Evolutionary conservation across 345 rosid genomes (phyloP), one percentile per base, ranked within the genome.

Genomic region (Luvunga scandens): DNA sequence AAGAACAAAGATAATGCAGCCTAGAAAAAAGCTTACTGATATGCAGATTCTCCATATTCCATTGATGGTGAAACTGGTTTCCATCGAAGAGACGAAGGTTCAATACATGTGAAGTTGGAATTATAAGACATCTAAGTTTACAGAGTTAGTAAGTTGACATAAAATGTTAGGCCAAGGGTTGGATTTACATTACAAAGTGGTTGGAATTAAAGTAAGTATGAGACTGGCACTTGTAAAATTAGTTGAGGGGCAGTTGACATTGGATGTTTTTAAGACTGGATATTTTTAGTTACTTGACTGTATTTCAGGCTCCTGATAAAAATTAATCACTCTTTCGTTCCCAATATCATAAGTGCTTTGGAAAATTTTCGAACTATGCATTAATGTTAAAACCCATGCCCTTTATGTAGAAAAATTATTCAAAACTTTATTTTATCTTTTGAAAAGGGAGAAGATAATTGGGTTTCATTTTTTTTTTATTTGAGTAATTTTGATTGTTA

Each of bases 21-120:
- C 79, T 5, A 78, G 33, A 75, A 84, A 80, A 12, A 45, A 45
- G 80, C 86, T 76, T 63, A 83, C 81, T 22, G 83, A 36, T 5
- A 33, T 79, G 72, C 86, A 84, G 69, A 82, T 48, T 69, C 85
- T 78, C 90, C 92, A 87, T 33, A 60, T 76, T 25, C 71, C 74
- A 33, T 60, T 65, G 63, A 85, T 50, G 63, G 80, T 59, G 75
- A 76, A 71, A 12, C 2, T 50, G 19, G 16, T 50, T 9, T 77
- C 84, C 86, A 81, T 65, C 31, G 28, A 27, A 69, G 36, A 28
- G 24, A 64, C 33, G 36, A 30, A 64, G 38, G 16, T 48, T 45
- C 53, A 78, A 24, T 36, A 55, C 61, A 24, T 62, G 66, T 67
- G 57, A 28, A 48, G 79, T 48, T 21, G 25, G 18, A 45, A 45